Percentiles rank a stretch among this genome's conserved stretches.
Conservation (phyloP, 2,329 filamentous ascomycete genomes). For the Diaporthe sp. region DNA sequence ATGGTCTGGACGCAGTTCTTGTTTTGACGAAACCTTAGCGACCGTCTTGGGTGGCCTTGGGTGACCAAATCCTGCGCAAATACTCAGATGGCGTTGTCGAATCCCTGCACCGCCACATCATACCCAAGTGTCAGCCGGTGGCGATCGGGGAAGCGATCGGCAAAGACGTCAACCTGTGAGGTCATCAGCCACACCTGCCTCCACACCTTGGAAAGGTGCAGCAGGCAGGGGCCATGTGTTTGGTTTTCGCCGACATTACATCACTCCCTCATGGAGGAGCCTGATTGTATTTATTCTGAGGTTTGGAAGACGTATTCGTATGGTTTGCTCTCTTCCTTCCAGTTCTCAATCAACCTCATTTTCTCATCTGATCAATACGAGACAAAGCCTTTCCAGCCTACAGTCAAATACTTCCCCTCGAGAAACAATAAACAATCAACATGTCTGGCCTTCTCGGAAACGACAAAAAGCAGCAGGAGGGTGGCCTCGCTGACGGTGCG, state of each 20-base stretch:
- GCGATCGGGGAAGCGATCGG: slow-evolving; percentile 33
- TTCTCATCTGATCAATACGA: neutral
- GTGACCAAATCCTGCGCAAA: neutral
- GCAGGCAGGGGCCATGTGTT: slow-evolving; percentile 16
- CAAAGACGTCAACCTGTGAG: slow-evolving; percentile 39
- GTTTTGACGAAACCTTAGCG: neutral
- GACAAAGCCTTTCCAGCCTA: neutral
- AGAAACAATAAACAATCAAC: neutral
- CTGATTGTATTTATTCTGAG: neutral
- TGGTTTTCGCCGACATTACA: slow-evolving; percentile 10
- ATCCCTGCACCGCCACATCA: slow-evolving; percentile 41
- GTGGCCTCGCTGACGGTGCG: slow-evolving; percentile 33
- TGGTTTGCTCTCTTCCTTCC: neutral
- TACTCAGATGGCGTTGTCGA: slow-evolving; percentile 5
- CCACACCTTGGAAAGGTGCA: slow-evolving; percentile 3
- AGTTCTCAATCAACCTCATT: neutral
- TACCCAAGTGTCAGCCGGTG: slow-evolving; percentile 20
- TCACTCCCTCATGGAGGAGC: neutral
- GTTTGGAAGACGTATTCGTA: neutral
- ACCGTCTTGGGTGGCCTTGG: neutral
- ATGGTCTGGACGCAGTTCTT: neutral
- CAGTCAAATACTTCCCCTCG: neutral
- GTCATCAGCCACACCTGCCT: slow-evolving; percentile 38
- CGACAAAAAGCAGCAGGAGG: slow-evolving; percentile 34
- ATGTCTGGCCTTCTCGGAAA: slow-evolving; percentile 39